Conservation (phyloP, 768 basidiomycete genomes). For the Tulasnella sp. region DNA sequence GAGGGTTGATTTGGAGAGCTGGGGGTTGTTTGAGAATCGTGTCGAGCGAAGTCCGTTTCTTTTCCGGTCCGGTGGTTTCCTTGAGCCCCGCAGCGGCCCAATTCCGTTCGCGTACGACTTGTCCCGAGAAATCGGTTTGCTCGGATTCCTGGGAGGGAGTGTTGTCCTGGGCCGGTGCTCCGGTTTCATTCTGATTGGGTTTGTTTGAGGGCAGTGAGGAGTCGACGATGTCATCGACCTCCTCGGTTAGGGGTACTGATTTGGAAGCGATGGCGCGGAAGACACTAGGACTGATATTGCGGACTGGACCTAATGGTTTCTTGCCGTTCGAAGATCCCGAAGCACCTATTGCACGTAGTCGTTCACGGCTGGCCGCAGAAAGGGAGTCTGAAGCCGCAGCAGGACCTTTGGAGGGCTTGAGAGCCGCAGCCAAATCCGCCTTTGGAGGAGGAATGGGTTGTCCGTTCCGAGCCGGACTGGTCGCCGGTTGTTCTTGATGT, state of each 20-base stretch:
- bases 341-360: neutral
- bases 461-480: neutral
- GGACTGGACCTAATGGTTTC: neutral
- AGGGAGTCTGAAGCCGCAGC: neutral
- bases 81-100: neutral
- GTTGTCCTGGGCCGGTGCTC: neutral
- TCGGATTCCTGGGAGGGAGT: conserved; percentile 6
- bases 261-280: neutral
- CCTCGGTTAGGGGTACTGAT: no score
- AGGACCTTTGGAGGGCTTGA: neutral
- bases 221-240: neutral
- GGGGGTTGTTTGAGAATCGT: neutral
- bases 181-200: neutral
- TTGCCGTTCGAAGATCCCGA: neutral
- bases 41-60: neutral
- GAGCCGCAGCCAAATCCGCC: neutral
- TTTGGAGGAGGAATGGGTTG: neutral
- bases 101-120: neutral
- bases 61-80: neutral
- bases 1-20: neutral
- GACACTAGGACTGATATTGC: neutral
- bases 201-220: neutral
- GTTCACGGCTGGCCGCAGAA: neutral
- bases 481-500: neutral
- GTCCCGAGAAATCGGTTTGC: conserved; percentile 16